Conservation (phyloP, 1,139 yeast genomes). For the Trichomonascaceae sp. region DNA sequence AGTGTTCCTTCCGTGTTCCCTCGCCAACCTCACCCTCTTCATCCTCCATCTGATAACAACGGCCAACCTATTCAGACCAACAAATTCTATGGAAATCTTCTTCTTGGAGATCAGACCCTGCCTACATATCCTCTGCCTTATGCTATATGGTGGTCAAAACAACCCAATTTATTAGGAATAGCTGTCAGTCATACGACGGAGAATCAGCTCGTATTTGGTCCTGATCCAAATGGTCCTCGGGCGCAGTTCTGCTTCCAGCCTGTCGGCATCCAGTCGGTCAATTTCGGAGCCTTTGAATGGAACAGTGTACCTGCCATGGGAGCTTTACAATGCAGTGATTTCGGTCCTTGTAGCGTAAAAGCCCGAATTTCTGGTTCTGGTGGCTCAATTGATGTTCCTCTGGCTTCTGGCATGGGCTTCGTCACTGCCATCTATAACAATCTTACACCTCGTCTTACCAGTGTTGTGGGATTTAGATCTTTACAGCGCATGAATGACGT, state of each 20-base stretch:
- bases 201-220: slow-evolving; percentile 60
- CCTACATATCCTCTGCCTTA: slow-evolving; percentile 82
- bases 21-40: slow-evolving; percentile 41
- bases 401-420: slow-evolving; percentile 72
- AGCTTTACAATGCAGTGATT: slow-evolving; percentile 21
- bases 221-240: slow-evolving; percentile 35
- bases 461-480: slow-evolving; percentile 54
- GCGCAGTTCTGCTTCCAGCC: slow-evolving; percentile 36
- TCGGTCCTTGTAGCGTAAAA: slow-evolving; percentile 48
- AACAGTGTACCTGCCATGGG: slow-evolving; percentile 19
- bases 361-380: slow-evolving; percentile 50
- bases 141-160: slow-evolving; percentile 57
- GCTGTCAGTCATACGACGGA: slow-evolving; percentile 63
- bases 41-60: slow-evolving; percentile 35
- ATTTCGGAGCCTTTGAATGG: slow-evolving; percentile 31
- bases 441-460: slow-evolving; percentile 47
- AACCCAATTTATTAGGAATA: slow-evolving; percentile 43
- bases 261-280: slow-evolving; percentile 34
- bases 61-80: slow-evolving; percentile 64
- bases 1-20: slow-evolving; percentile 35
- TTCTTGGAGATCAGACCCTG: slow-evolving; percentile 57
- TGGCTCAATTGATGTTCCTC: slow-evolving; percentile 43
- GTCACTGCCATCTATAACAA: slow-evolving; percentile 64
- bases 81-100: slow-evolving; percentile 74
- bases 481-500: slow-evolving; percentile 32